phyloP scores from a whole-genome alignment of 352 stramenopile species.

The Globisporangium mamillatum region DNA sequence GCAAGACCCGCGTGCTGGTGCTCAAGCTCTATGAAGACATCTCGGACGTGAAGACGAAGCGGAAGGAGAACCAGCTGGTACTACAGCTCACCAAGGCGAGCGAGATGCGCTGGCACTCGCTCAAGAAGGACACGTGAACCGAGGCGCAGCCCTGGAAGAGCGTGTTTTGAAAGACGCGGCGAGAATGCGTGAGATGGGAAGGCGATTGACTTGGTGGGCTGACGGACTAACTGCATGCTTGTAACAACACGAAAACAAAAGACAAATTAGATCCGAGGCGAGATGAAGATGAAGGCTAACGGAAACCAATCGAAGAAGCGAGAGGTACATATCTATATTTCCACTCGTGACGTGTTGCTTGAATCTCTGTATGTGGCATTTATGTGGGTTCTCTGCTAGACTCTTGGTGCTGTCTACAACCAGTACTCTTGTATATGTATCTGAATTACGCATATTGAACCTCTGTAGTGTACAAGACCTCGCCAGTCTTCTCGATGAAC shows the following conservation, averaged over 20 bases:
- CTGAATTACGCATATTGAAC: constrained; percentile 38
- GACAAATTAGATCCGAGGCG: background rate
- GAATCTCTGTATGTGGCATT: no score
- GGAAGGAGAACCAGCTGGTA: constrained; percentile 80
- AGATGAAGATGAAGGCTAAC: constrained; percentile 1
- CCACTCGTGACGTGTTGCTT: background rate
- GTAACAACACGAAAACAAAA: constrained; percentile 2
- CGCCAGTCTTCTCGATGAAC: constrained; percentile 58
- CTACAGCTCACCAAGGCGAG: constrained; percentile 75
- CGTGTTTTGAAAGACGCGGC: background rate
- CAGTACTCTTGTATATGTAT: background rate
- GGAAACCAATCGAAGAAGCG: background rate
- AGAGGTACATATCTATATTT: constrained; percentile 19
- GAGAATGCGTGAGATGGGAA: background rate
- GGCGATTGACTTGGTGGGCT: background rate
- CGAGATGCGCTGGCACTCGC: constrained; percentile 73
- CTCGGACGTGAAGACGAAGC: constrained; percentile 71
- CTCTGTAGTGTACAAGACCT: constrained; percentile 82
- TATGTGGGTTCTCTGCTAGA: no score
- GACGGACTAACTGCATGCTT: background rate
- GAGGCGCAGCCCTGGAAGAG: background rate
- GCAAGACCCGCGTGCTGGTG: constrained; percentile 67
- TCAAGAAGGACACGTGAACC: constrained; percentile 74
- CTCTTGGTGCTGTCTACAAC: background rate
- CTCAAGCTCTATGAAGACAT: constrained; percentile 84